Evolutionary conservation across 441 rosid genomes (phyloP).

Genomic region (Jatropha podagrica): DNA sequence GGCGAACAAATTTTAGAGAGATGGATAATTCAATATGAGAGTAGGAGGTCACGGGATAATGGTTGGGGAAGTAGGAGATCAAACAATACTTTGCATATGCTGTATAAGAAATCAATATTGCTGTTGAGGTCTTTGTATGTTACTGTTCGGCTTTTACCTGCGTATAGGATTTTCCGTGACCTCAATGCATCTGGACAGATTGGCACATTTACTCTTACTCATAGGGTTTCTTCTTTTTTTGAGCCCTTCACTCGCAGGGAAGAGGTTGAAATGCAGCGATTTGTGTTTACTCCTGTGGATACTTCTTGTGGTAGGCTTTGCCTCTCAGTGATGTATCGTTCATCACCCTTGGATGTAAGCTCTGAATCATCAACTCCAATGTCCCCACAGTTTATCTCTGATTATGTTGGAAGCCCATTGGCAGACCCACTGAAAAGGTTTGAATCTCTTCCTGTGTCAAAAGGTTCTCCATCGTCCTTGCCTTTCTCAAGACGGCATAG

Average conservation of each 20-base stretch:
- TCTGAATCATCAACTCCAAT: slow-evolving; percentile 73
- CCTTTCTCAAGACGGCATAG: slow-evolving; percentile 80
- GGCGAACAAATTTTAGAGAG: slow-evolving; percentile 82
- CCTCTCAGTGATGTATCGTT: slow-evolving; percentile 69
- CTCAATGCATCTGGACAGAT: slow-evolving; percentile 73
- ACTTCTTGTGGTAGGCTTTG: slow-evolving; percentile 82
- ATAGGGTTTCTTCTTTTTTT: slow-evolving; percentile 71
- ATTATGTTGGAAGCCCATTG: slow-evolving; percentile 95
- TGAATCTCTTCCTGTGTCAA: slow-evolving; percentile 68
- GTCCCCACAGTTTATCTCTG: slow-evolving; percentile 78
- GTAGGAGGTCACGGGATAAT: slow-evolving; percentile 54
- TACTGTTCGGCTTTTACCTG: slow-evolving; percentile 89
- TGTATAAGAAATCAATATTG: slow-evolving; percentile 77
- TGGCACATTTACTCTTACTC: slow-evolving; percentile 56
- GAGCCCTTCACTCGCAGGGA: slow-evolving; percentile 86
- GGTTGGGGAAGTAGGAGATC: slow-evolving; percentile 60
- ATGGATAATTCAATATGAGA: slow-evolving; percentile 86
- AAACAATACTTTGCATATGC: slow-evolving; percentile 47
- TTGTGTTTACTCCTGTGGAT: slow-evolving; percentile 85
- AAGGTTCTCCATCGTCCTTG: slow-evolving; percentile 73
- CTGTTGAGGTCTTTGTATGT: slow-evolving; percentile 84
- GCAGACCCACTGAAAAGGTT: slow-evolving; percentile 83
- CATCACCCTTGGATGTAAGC: slow-evolving; percentile 60
- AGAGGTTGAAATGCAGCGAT: slow-evolving; percentile 82
- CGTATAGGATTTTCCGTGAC: slow-evolving; percentile 76